Percentiles rank a stretch among this genome's conserved stretches.
Evolutionary conservation across 352 stramenopile species (phyloP).

Genomic region (Plasmopara muralis): DNA sequence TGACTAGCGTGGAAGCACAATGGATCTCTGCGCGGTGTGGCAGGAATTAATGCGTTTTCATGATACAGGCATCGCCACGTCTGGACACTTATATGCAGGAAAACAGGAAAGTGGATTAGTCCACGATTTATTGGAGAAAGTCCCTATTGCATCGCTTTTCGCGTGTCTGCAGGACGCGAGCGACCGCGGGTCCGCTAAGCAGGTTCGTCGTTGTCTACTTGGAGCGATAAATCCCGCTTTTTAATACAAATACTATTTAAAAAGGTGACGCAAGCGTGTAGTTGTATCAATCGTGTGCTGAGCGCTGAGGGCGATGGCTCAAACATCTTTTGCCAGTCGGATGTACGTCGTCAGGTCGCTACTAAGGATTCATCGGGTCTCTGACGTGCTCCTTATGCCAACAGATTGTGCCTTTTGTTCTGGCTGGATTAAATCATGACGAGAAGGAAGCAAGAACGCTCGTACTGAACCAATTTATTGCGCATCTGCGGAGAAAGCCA

Average conservation of each 20-base stretch:
- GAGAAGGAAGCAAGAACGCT: slow-evolving; percentile 55
- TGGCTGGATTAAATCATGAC: slow-evolving; percentile 56
- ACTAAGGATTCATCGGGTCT: slow-evolving; percentile 3
- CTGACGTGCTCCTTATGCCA: neutral
- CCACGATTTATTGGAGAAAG: slow-evolving; percentile 52
- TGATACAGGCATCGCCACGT: slow-evolving; percentile 47
- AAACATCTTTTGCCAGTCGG: slow-evolving; percentile 64
- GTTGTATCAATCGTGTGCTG: slow-evolving; percentile 74
- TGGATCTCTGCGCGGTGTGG: slow-evolving; percentile 44
- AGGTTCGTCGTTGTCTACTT: slow-evolving; percentile 29
- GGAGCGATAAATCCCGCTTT: neutral
- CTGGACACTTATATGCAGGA: slow-evolving; percentile 29
- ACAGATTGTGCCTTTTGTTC: slow-evolving; percentile 67
- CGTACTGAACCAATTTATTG: slow-evolving; percentile 66
- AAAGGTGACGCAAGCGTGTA: slow-evolving; percentile 65
- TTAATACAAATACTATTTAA: slow-evolving; percentile 1
- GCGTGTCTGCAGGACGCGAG: slow-evolving; percentile 73
- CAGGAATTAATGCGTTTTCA: slow-evolving; percentile 59
- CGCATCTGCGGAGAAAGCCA: slow-evolving; percentile 49
- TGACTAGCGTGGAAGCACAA: slow-evolving; percentile 4
- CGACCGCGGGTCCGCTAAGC: slow-evolving; percentile 45
- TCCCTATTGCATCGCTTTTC: slow-evolving; percentile 64
- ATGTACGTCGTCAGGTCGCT: slow-evolving; percentile 27
- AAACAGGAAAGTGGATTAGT: slow-evolving; percentile 49
- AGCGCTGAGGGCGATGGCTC: slow-evolving; percentile 38